Percentiles rank a stretch among this genome's conserved stretches.
phyloP scores from a whole-genome alignment of 2,329 filamentous ascomycete species.

The Colletotrichum phormii region DNA sequence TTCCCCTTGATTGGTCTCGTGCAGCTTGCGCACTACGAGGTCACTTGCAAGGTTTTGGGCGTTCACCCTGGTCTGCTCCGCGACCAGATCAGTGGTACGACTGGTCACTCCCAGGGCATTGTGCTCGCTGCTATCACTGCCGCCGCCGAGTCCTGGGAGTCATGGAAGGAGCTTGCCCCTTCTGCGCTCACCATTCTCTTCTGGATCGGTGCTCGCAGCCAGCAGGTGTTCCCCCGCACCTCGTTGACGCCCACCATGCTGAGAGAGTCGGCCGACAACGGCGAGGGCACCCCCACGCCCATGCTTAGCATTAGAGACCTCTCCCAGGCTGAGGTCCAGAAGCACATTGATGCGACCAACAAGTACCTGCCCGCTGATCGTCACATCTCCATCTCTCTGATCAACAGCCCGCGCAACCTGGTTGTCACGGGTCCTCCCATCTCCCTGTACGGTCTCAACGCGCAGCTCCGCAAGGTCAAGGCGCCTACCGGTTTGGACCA shows the following conservation, averaged over 20 bases:
- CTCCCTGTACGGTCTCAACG: conserved; percentile 94
- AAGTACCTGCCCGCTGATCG: conserved; percentile 92
- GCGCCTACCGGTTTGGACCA: conserved; percentile 97
- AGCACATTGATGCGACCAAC: conserved; percentile 97
- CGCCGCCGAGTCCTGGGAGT: conserved; percentile 92
- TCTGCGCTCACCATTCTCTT: conserved; percentile 93
- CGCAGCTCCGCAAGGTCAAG: conserved; percentile 96
- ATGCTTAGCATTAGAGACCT: conserved; percentile 98
- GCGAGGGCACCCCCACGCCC: conserved; percentile 94
- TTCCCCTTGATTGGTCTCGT: conserved; percentile 96
- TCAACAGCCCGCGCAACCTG: conserved; percentile 97
- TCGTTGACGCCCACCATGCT: conserved; percentile 91
- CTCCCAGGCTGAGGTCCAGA: conserved; percentile 87
- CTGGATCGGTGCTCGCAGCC: conserved; percentile 97
- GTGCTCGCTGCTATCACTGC: conserved; percentile 93
- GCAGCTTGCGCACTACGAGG: conserved; percentile 94
- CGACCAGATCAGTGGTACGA: conserved; percentile 86
- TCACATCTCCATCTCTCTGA: conserved; percentile 93
- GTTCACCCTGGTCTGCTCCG: conserved; percentile 89
- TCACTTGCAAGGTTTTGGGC: conserved; percentile 92
- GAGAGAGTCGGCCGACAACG: conserved; percentile 92
- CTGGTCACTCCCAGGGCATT: conserved; percentile 96
- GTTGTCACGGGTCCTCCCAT: conserved; percentile 97
- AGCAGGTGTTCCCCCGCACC: conserved; percentile 96
- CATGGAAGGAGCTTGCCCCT: conserved; percentile 82